These are phyloP conservation scores for Zygosaccharomyces lentus DNA, from an alignment of 805 yeast species.

Conservation along the genomic window DNA sequence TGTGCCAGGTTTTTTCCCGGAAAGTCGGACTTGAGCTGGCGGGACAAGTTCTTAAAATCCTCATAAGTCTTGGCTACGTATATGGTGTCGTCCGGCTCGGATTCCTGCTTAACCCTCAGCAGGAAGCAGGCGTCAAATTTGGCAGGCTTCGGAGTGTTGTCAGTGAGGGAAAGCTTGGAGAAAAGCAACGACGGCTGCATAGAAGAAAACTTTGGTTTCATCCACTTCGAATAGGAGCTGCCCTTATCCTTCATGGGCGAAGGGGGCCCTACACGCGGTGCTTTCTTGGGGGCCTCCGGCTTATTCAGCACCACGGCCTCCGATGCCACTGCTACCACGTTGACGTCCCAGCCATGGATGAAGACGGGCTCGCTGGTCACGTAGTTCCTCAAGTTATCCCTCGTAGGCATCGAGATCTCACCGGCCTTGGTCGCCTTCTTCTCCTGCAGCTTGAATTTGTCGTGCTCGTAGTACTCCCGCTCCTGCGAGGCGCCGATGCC, in stretches of 20 bases:
- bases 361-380: constrained; percentile 33
- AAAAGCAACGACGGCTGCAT: constrained; percentile 23
- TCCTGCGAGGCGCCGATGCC: constrained; percentile 64
- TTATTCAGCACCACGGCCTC: constrained; percentile 19
- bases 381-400: constrained; percentile 34
- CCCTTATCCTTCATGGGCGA: constrained; percentile 7
- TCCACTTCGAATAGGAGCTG: constrained; percentile 22
- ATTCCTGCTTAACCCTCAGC: constrained; percentile 40
- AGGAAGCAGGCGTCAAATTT: constrained; percentile 42
- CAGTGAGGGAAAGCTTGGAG: constrained; percentile 27
- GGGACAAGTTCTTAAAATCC: constrained; percentile 60
- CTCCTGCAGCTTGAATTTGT: constrained; percentile 27
- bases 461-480: constrained; percentile 41
- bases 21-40: constrained; percentile 46
- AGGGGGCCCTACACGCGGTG: constrained; percentile 4
- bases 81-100: constrained; percentile 30
- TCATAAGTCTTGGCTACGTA: constrained; percentile 60
- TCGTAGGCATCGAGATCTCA: constrained; percentile 39
- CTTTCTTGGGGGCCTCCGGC: not conserved
- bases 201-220: constrained; percentile 26
- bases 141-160: constrained; percentile 10
- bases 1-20: constrained; percentile 66
- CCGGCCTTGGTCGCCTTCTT: constrained; percentile 33
- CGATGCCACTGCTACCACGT: constrained; percentile 59
- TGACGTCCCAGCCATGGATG: constrained; percentile 56